A percentile compares a stretch with the other conserved stretches of the same genome.
Evolutionary conservation across 1,284 basidiomycete genomes (phyloP).

Genomic region (Porodaedalea pini): DNA sequence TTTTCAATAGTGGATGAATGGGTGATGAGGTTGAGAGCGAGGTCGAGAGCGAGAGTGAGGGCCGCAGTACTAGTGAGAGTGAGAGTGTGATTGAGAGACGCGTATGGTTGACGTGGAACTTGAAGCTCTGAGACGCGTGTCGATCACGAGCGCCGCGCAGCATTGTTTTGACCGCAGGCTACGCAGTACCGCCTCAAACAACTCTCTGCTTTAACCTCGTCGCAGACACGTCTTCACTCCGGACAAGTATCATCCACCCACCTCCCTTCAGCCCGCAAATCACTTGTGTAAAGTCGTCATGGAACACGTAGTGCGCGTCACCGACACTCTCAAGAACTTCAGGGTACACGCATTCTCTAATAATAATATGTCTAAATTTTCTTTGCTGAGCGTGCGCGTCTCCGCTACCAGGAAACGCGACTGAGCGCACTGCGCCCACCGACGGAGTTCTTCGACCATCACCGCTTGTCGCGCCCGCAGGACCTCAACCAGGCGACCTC

Average conservation of each 20-base stretch:
- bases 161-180: too few species aligned
- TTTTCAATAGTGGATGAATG: too few species aligned
- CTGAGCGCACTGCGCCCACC: conserved; percentile 79
- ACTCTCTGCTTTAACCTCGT: conserved; percentile 10
- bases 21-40: not conserved
- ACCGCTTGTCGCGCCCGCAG: conserved; percentile 80
- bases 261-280: conserved; percentile 1
- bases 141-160: too few species aligned
- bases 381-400: not conserved
- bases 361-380: too few species aligned
- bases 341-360: conserved; percentile 42
- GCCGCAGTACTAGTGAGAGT: not conserved
- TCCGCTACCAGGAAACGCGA: conserved; percentile 57
- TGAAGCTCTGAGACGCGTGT: conserved; percentile 15
- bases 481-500: conserved; percentile 68
- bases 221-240: conserved; percentile 8
- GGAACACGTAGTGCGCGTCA: conserved; percentile 64
- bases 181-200: too few species aligned
- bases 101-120: not conserved
- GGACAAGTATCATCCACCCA: conserved; percentile 9
- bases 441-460: conserved; percentile 85
- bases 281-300: conserved; percentile 2
- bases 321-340: conserved; percentile 70
- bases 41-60: not conserved
- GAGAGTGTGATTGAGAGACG: not conserved